Evolutionary conservation across 2,329 filamentous ascomycete species (phyloP).

Genomic region (Dactylellina leptospora): DNA sequence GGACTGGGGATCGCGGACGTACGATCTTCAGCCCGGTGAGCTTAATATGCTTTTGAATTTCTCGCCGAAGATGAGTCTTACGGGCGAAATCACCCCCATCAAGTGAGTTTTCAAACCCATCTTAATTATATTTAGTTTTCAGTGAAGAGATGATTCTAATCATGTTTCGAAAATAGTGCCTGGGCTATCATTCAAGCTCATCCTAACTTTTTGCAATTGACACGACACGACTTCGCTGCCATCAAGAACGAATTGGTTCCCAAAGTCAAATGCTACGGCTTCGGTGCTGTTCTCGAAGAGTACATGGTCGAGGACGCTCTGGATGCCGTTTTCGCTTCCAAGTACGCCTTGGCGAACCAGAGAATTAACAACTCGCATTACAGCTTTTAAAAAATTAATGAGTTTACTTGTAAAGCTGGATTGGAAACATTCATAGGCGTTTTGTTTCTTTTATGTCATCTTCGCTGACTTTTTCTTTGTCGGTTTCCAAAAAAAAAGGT

Average conservation of each 20-base stretch:
- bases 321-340: slow-evolving; percentile 73
- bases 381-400: slow-evolving; percentile 33
- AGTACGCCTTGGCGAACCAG: slow-evolving; percentile 60
- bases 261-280: slow-evolving; percentile 91
- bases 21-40: slow-evolving; percentile 78
- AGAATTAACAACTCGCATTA: slow-evolving; percentile 48
- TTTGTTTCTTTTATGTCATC: not conserved
- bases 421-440: not conserved
- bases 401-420: no score
- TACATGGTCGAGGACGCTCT: slow-evolving; percentile 80
- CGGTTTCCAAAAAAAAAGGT: not conserved
- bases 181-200: slow-evolving; percentile 83
- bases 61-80: slow-evolving; percentile 80
- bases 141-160: slow-evolving; percentile 5
- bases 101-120: slow-evolving; percentile 52
- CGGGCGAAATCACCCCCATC: slow-evolving; percentile 91
- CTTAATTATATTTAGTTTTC: slow-evolving; percentile 1
- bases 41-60: slow-evolving; percentile 83
- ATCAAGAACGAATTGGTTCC: slow-evolving; percentile 77
- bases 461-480: not conserved
- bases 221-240: slow-evolving; percentile 72
- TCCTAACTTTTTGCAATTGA: slow-evolving; percentile 73
- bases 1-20: slow-evolving; percentile 75
- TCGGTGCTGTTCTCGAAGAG: slow-evolving; percentile 72
- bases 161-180: slow-evolving; percentile 69